Evolutionary conservation across 2,329 filamentous ascomycete species (phyloP).

Genomic region (Alternaria hordeiaustralica): DNA sequence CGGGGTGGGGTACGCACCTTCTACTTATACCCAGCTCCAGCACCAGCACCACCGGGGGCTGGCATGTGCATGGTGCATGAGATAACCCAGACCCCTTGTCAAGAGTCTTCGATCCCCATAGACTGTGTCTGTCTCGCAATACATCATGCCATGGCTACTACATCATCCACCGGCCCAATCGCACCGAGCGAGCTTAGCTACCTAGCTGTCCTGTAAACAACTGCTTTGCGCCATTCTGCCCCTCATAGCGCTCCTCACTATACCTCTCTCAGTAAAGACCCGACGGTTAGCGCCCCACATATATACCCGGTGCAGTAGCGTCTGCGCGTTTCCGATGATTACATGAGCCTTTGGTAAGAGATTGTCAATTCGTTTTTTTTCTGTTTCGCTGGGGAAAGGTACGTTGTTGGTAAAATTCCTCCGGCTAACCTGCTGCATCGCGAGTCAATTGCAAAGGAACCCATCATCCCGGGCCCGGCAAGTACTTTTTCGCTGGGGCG

Average conservation of each 20-base stretch:
- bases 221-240: slow-evolving; percentile 2
- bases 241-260: not conserved
- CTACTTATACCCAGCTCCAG: not conserved
- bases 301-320: slow-evolving; percentile 10
- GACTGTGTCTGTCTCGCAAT: not conserved
- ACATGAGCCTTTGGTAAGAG: slow-evolving; percentile 13
- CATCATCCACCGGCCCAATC: not conserved
- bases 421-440: not conserved
- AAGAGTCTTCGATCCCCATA: not conserved
- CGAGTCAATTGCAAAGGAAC: not conserved
- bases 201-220: not conserved
- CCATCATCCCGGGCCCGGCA: not conserved
- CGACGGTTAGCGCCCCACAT: not conserved
- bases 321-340: slow-evolving; percentile 6
- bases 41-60: not conserved
- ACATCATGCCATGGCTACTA: not conserved
- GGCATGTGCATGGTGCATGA: not conserved
- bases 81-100: not conserved
- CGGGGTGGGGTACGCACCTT: not conserved
- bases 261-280: not conserved
- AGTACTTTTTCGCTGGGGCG: not conserved
- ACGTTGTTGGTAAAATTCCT: not conserved
- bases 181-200: not conserved
- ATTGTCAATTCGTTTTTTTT: slow-evolving; percentile 1
- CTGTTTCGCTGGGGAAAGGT: not conserved